Conservation (phyloP, 2,329 filamentous ascomycete genomes). For the Colletotrichum abscissum region DNA sequence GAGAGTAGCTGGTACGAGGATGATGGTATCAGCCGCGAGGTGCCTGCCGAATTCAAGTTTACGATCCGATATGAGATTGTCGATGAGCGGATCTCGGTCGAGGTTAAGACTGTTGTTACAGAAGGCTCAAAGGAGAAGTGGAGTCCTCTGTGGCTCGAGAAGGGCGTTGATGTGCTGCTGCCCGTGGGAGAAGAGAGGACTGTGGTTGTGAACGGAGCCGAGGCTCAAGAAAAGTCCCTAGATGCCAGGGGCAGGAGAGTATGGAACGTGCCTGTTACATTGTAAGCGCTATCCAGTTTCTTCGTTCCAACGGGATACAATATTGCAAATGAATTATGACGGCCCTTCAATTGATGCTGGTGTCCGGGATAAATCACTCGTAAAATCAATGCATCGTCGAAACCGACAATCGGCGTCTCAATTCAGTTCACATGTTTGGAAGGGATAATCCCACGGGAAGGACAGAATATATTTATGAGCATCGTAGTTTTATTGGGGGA, state of each 20-base stretch:
- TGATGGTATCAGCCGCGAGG: constrained; percentile 45
- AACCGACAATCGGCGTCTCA: no score
- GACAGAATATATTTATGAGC: no score
- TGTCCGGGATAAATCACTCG: no score
- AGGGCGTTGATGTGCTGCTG: constrained; percentile 23
- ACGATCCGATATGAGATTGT: constrained; percentile 17
- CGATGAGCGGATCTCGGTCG: not conserved
- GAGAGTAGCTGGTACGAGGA: constrained; percentile 51
- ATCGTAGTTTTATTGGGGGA: no score
- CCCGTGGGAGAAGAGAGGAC: constrained; percentile 26
- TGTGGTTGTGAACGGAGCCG: not conserved
- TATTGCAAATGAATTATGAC: no score
- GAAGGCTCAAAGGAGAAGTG: constrained; percentile 5
- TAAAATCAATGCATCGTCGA: no score
- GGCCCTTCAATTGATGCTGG: no score
- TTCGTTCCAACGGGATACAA: no score
- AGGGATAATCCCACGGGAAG: no score
- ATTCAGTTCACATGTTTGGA: no score
- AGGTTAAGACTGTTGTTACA: not conserved
- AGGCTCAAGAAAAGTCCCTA: constrained; percentile 14
- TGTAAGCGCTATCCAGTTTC: not conserved
- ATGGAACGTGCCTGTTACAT: constrained; percentile 23
- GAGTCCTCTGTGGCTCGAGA: constrained; percentile 21
- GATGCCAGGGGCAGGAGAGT: constrained; percentile 16
- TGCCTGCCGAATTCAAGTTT: constrained; percentile 26